Evolutionary conservation across 2,329 filamentous ascomycete genomes (phyloP).

Genomic region (Ceratocystis harringtonii): DNA sequence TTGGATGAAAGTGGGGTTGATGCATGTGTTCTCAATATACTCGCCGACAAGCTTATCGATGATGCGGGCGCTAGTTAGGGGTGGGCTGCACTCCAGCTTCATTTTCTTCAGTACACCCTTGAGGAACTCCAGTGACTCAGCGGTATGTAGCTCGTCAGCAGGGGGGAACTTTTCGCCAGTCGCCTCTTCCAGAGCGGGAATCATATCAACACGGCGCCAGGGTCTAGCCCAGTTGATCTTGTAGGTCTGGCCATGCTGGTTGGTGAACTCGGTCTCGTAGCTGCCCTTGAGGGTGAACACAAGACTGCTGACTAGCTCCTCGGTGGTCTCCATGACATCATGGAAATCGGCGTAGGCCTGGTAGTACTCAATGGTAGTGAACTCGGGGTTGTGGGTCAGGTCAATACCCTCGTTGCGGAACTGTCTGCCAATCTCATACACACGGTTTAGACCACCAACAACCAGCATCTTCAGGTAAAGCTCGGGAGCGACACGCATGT

Average conservation of each 20-base stretch:
- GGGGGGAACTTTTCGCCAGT: conserved; percentile 89
- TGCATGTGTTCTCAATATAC: conserved; percentile 84
- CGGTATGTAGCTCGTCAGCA: conserved; percentile 74
- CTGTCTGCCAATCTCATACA: conserved; percentile 90
- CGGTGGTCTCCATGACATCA: conserved; percentile 79
- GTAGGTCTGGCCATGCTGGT: conserved; percentile 70
- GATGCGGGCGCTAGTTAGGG: conserved; percentile 87
- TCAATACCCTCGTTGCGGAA: conserved; percentile 75
- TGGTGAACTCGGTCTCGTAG: conserved; percentile 75
- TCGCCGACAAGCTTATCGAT: conserved; percentile 89
- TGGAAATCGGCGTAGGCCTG: conserved; percentile 84
- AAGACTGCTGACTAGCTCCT: conserved; percentile 79
- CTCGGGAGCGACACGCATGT: conserved; percentile 87
- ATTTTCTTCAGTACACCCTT: conserved; percentile 72
- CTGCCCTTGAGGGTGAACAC: conserved; percentile 80
- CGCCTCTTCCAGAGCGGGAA: conserved; percentile 68
- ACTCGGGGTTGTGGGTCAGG: conserved; percentile 81
- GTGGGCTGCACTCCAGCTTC: conserved; percentile 77
- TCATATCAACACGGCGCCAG: conserved; percentile 93
- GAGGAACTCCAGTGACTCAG: conserved; percentile 80
- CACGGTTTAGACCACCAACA: conserved; percentile 82
- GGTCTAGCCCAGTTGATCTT: conserved; percentile 92
- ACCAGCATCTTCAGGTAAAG: conserved; percentile 93
- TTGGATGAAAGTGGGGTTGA: conserved; percentile 85
- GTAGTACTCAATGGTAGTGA: conserved; percentile 97